phyloP scores from a whole-genome alignment of 83 land plant genomes.

The Picea mariana region DNA sequence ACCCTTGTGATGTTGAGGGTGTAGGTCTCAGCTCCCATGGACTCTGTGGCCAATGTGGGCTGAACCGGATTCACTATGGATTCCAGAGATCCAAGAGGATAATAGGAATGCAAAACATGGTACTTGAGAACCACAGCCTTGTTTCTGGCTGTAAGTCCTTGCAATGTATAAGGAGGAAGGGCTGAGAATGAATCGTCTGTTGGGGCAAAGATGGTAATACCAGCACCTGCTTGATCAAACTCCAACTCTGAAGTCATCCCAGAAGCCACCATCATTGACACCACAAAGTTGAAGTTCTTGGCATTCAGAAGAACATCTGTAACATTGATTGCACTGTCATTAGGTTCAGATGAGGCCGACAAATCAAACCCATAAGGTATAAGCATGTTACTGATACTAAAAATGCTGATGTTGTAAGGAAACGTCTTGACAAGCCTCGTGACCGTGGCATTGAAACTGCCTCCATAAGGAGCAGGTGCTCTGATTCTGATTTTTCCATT shows the following conservation, averaged over 20 bases:
- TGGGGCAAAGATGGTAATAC: conserved; percentile 77
- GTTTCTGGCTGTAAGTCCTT: conserved; percentile 57
- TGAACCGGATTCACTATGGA: conserved; percentile 71
- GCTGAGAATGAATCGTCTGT: conserved; percentile 67
- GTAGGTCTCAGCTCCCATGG: conserved; percentile 52
- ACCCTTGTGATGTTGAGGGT: conserved; percentile 72
- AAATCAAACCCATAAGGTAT: conserved; percentile 58
- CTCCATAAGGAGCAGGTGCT: conserved; percentile 44
- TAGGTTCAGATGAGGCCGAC: conserved; percentile 49
- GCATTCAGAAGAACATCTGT: conserved; percentile 56
- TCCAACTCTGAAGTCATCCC: conserved; percentile 64
- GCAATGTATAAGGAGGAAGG: conserved; percentile 40
- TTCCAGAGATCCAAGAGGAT: conserved; percentile 69
- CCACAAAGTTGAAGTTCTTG: conserved; percentile 61
- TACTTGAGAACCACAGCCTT: conserved; percentile 55
- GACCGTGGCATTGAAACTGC: conserved; percentile 54
- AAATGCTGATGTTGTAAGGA: conserved; percentile 65
- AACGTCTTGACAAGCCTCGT: conserved; percentile 33
- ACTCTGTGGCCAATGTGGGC: conserved; percentile 77
- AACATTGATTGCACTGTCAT: conserved; percentile 47
- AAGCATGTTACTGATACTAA: conserved; percentile 53
- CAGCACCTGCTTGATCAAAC: conserved; percentile 54
- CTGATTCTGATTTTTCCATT: conserved; percentile 35
- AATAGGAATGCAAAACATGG: conserved; percentile 76
- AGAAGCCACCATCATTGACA: conserved; percentile 69